Evolutionary conservation across 2,329 filamentous ascomycete species (phyloP).

Genomic region (Sclerotinia spermophila): DNA sequence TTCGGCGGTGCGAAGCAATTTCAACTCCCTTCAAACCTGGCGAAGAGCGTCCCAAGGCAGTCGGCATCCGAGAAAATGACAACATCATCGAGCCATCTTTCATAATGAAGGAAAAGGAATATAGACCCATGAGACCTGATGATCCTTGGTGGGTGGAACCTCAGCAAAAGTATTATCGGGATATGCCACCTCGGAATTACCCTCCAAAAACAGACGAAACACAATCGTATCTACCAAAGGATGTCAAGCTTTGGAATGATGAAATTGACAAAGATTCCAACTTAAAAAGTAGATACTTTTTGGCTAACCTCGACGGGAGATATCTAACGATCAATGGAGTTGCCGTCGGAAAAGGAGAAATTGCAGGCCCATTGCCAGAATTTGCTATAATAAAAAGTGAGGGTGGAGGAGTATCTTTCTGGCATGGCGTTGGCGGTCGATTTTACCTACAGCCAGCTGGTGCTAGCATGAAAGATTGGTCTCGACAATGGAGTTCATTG

Average conservation of each 20-base stretch:
- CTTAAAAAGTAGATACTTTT: slow-evolving; percentile 28
- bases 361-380: slow-evolving; percentile 34
- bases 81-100: slow-evolving; percentile 5
- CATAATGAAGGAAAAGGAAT: slow-evolving; percentile 2
- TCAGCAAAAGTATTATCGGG: slow-evolving; percentile 23
- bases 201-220: slow-evolving; percentile 19
- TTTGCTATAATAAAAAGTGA: slow-evolving; percentile 34
- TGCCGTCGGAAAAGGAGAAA: slow-evolving; percentile 28
- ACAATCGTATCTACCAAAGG: slow-evolving; percentile 18
- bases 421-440: slow-evolving; percentile 30
- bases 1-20: slow-evolving; percentile 26
- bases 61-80: neutral
- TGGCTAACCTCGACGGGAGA: slow-evolving; percentile 31
- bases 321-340: slow-evolving; percentile 32
- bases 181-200: slow-evolving; percentile 27
- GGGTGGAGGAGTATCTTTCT: slow-evolving; percentile 32
- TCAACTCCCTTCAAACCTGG: neutral
- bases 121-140: slow-evolving; percentile 17
- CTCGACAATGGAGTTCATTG: slow-evolving; percentile 23
- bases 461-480: neutral
- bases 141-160: slow-evolving; percentile 32
- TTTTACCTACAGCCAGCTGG: slow-evolving; percentile 20
- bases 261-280: slow-evolving; percentile 26
- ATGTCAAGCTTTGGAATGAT: slow-evolving; percentile 28
- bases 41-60: neutral